phyloP scores from a whole-genome alignment of 2,329 filamentous ascomycete species.

The Ophiostoma ulmi region DNA sequence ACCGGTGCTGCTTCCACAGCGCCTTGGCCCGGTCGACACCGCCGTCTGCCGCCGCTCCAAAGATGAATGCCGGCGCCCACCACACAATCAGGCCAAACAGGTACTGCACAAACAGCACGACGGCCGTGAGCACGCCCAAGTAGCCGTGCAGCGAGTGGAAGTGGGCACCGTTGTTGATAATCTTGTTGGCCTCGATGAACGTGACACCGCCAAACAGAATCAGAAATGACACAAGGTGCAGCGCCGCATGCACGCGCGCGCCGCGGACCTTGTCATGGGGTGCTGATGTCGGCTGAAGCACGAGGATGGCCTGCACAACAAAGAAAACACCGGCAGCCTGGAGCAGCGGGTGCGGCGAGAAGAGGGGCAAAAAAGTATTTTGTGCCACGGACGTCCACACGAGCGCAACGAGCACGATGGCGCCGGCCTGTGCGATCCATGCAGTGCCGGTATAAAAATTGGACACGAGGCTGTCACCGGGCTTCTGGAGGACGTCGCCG shows the following conservation, averaged over 20 bases:
- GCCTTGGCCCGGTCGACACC: conserved; percentile 67
- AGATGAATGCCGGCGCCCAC: conserved; percentile 60
- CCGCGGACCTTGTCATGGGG: conserved; percentile 63
- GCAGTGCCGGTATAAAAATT: conserved; percentile 78
- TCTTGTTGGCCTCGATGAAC: conserved; percentile 81
- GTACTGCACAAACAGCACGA: conserved; percentile 66
- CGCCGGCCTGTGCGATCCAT: conserved; percentile 71
- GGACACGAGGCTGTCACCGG: conserved; percentile 56
- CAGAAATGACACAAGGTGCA: conserved; percentile 63
- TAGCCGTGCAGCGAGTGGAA: conserved; percentile 78
- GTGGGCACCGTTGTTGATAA: conserved; percentile 59
- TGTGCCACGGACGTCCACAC: conserved; percentile 75
- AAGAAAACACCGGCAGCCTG: conserved; percentile 64
- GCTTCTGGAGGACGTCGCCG: conserved; percentile 67
- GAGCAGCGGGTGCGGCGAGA: conserved; percentile 80
- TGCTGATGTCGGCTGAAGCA: conserved; percentile 83
- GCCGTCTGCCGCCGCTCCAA: conserved; percentile 72
- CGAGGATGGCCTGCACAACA: conserved; percentile 71
- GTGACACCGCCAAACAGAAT: conserved; percentile 60
- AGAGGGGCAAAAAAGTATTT: conserved; percentile 62
- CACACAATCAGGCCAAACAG: conserved; percentile 78
- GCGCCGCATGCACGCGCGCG: conserved; percentile 58
- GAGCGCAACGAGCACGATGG: conserved; percentile 67
- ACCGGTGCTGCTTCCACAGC: conserved; percentile 85
- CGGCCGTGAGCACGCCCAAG: conserved; percentile 71